Evolutionary conservation across 169 alveolate genomes (phyloP).

Genomic region (Plasmodium sp.): DNA sequence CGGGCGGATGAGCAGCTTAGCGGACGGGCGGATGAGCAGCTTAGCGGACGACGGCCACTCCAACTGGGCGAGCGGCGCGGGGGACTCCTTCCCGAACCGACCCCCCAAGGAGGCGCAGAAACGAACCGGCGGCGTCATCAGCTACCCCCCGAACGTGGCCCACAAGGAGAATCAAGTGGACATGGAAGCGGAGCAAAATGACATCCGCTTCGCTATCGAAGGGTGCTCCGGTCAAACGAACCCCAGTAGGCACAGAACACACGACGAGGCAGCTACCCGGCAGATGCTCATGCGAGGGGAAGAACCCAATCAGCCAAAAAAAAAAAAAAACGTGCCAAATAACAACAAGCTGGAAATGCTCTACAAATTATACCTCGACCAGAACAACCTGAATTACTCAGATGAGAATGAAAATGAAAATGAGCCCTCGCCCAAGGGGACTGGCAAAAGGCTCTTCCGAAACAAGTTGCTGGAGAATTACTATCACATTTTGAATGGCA

Average conservation of each 20-base stretch:
- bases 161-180: background rate
- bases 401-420: background rate
- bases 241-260: background rate
- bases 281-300: background rate
- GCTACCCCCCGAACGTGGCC: background rate
- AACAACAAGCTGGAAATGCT: conserved; percentile 17
- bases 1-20: background rate
- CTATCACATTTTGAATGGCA: conserved; percentile 6
- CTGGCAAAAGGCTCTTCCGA: background rate
- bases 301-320: background rate
- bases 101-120: background rate
- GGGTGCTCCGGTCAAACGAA: background rate
- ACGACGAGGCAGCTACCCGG: background rate
- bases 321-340: background rate
- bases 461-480: conserved; percentile 35
- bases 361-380: conserved; percentile 15
- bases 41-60: background rate
- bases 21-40: background rate
- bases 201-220: background rate
- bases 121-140: background rate
- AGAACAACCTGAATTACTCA: background rate
- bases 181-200: background rate
- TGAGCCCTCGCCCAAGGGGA: background rate
- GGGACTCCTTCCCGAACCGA: background rate
- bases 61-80: background rate